These are phyloP conservation scores for Raphanus sativus DNA, from an alignment of 345 rosid genomes.

Conservation along the genomic window DNA sequence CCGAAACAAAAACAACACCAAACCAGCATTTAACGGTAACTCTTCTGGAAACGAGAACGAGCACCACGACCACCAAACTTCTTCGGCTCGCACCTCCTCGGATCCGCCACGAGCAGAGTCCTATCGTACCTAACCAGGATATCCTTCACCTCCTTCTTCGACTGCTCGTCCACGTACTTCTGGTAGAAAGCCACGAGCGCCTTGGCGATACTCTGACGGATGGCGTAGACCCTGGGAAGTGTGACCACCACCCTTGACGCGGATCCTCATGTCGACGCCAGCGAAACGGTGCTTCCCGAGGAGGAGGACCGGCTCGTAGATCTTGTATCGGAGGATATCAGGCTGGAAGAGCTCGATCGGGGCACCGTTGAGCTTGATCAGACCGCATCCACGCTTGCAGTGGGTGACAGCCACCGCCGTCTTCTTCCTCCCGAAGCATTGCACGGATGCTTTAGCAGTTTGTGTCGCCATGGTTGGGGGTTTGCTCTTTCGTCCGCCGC, in stretches of 20 bases:
- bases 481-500: constrained; percentile 14
- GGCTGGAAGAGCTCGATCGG: constrained; percentile 80
- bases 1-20: constrained; percentile 21
- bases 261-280: constrained; percentile 80
- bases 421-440: constrained; percentile 84
- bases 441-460: constrained; percentile 49
- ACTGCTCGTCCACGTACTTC: constrained; percentile 87
- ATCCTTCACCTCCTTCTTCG: constrained; percentile 90
- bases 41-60: constrained; percentile 90
- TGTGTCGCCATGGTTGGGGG: constrained; percentile 32
- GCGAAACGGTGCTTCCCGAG: constrained; percentile 77
- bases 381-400: constrained; percentile 67
- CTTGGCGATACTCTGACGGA: constrained; percentile 88
- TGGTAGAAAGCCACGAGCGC: constrained; percentile 86
- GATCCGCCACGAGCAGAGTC: constrained; percentile 88
- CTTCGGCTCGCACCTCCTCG: constrained; percentile 93
- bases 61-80: constrained; percentile 97
- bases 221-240: constrained; percentile 90
- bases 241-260: constrained; percentile 92
- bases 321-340: constrained; percentile 79
- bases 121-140: constrained; percentile 76
- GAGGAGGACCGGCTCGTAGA: constrained; percentile 69
- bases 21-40: constrained; percentile 65
- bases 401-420: constrained; percentile 79
- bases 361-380: constrained; percentile 78